Base-by-base conservation (phyloP, 352 stramenopile species). In the Globisporangium polare region DNA sequence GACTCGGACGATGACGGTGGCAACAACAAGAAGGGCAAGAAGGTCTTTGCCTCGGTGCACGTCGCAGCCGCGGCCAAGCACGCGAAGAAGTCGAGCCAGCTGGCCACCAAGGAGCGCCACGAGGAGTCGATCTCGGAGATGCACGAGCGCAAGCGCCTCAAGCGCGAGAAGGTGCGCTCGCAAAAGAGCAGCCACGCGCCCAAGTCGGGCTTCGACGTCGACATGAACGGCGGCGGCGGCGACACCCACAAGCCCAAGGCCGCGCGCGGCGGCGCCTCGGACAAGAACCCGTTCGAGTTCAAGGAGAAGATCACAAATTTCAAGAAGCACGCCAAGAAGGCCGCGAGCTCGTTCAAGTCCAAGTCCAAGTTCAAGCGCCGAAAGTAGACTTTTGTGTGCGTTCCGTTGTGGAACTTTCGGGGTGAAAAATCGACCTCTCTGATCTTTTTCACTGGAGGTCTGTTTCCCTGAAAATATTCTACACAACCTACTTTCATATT, bases 301-400 rank as follows among this genome's bases (percentile, higher is more conserved):
- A 96, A 96, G 71, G 83, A 96, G 77, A 95, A 95, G 62, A 95
- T 96, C 69, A 97, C 89, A 67, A 80, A 88, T 69, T 89, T 79
- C 59, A 94, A 95, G 74, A 95, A 94, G 71, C 80, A 96, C 60
- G 83, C 86, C 27, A 97, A 97, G 77, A 91, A 92, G 69, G 75
- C 82, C 22, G 77, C 74, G 42, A 82, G 74, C 56, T 74, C 84
- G 42, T 98, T 98, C 73, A 98, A 98, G 77, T 97, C 88, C 63
- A 96, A 97, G 75, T 52, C 70, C 53, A 88, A 89, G 56, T 97
- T 89, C 83, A 90, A 89, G 58, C 84, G 86, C 65, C 80, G 86
- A 72, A 83, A 89, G 81, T 86, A 82, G 69, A 74, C 17, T 41
- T 3, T 41, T 43, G 13, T 5, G 15, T 9, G 37, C n/a, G n/a